Base-by-base conservation (phyloP, 345 rosid species). In the Salix suchowensis region DNA sequence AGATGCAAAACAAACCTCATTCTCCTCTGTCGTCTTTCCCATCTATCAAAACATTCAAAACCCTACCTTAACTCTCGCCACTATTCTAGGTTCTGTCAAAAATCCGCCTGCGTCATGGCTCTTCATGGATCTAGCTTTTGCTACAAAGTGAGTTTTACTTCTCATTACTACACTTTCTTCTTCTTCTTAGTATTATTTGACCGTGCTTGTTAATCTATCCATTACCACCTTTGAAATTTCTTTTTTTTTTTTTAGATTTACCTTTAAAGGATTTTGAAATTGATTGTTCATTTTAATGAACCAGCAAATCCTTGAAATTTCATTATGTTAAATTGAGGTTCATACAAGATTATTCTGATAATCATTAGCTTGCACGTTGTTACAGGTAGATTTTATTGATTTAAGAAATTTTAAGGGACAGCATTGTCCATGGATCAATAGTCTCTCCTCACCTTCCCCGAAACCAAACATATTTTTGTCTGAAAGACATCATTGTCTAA, bases 131-230 rank as follows among this genome's bases (percentile, higher is more conserved):
- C 85, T 54, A 75, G 67, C 39, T 54, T 78, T 40, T 36, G 66
- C 55, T 83, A 55, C 84, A 89, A 76, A 19, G 90, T 87, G 78
- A 84, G 84, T 69, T 69, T 21, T 0, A 15, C 55, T 71, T 48
- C 36, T 52, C 54, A 24, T 70, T n/a, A 40, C 2, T 19, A 5
- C 58, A 28, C 42, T 0, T 37, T 7, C 39, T 4, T 11, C 40
- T 2, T 64, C 7, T 28, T 50, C 18, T 3, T 23, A 11, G 32
- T 23, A 4, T 2, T 72, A 10, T 3, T 55, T 34, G 18, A 21
- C 65, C 67, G 14, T 30, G 4, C 23, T 13, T 60, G 5, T 60
- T 58, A 14, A 21, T 14, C n/a, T 40, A 44, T 19, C 21, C 42
- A 16, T 32, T 37, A 2, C 26, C 36, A 15, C 24, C 50, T 64